Evolutionary conservation across 371 early-diverging fungal species (phyloP), one percentile per base, ranked within the genome.

Genomic region (Polyrhizophydium stewartii): DNA sequence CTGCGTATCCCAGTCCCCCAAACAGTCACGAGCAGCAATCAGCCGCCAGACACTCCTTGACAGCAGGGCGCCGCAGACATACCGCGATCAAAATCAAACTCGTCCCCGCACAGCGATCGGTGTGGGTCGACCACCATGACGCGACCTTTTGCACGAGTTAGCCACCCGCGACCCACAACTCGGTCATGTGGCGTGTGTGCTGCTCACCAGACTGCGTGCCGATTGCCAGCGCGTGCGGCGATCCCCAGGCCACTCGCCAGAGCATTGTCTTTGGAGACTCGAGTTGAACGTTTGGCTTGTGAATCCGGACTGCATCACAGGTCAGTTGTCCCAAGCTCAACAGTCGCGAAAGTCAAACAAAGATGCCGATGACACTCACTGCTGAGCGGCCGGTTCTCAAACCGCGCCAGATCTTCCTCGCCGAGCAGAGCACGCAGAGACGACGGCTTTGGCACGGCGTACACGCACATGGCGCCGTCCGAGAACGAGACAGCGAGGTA

Each of bases 391-490:
- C 7, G 16, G 3, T 22, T 16, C 28, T 3, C 3, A 47, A 3
- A 47, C 49, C 10, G 25, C 7, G 49, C 28, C 16, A 7, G 49
- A 3, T 47, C 7, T 16, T 47, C 9, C 7, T 16, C 16, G 27
- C 5, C 5, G 6, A 31, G 53, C 6, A 5, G 10, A 53, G 25
- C 32, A 3, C 53, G 3, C 5, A 53, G 35, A 16, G 32, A 30
- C 5, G 13, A 0, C 69, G 58, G 68, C 76, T 71, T 13, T 82
- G 74, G 0, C 58, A 63, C 30, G 55, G 55, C 57, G 60, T 58
- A 56, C 55, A 37, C 55, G 57, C 9, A 6, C n/a, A 13, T 7
- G 6, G 56, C 3, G 40, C 38, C 40, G 16, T 56, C 38, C 5
- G 6, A 3, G 22, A 56, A 56, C 13, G 7, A 21, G 2, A 13